Base-by-base conservation (phyloP, 306 rosid species). In the Amphicarpaea edgeworthii region DNA sequence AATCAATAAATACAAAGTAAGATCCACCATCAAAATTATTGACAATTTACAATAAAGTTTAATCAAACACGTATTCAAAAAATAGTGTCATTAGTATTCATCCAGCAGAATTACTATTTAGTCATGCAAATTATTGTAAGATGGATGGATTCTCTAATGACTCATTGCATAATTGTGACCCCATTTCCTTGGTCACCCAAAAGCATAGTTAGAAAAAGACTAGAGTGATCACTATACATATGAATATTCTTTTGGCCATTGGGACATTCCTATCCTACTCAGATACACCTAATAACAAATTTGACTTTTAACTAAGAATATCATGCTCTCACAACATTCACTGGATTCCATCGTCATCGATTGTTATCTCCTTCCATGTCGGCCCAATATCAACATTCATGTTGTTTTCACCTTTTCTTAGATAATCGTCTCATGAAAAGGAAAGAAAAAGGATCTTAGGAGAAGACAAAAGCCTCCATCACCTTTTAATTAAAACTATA, bases 381-480 rank as follows among this genome's bases (percentile, higher is more conserved):
- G 40, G 60, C 16, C 26, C 59, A 28, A 47, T 57, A 26, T 53
- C 17, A 21, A 43, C 24, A 49, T 14, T 28, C 28, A 69, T 19
- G 19, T 49, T 70, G 20, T 32, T 70, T 70, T 70, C 62, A 5
- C 74, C 74, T 69, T 69, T 69, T 49, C 26, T 3, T 1, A 3
- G 40, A 26, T 45, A 68, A 46, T 68, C 1, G n/a, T n/a, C 11
- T 3, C 4, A 10, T 20, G 76, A 45, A 68, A 42, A 41, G 2
- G 19, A 42, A 54, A 54, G 53, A 12, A 77, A 77, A 77, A 28
- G 55, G 58, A 70, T 70, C 47, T 70, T 16, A 42, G 71, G n/a
- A n/a, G n/a, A n/a, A n/a, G n/a, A n/a, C n/a, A n/a, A n/a, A n/a
- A n/a, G n/a, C n/a, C n/a, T n/a, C n/a, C n/a, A n/a, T n/a, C n/a